These are phyloP conservation scores for Arthrobotrys musiformis DNA, from an alignment of 2,329 filamentous ascomycete genomes.

Conservation along the genomic window DNA sequence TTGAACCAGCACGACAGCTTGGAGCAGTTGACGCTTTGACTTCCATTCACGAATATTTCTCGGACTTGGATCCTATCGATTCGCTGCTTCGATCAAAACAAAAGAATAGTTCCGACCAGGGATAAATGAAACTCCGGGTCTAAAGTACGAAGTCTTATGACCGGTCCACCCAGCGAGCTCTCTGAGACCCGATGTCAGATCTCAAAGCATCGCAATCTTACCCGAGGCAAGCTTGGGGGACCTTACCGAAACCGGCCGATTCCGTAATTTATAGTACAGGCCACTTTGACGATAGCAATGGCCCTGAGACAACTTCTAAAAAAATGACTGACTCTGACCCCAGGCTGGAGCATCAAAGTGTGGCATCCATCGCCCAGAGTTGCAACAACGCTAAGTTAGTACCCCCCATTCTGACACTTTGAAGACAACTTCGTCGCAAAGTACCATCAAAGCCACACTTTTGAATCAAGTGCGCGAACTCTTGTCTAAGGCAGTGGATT, in stretches of 20 bases:
- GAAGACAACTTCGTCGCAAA: not conserved
- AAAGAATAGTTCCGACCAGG: not conserved
- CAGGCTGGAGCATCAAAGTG: not conserved
- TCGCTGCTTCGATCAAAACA: not conserved
- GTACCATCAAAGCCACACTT: not conserved
- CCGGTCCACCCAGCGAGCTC: conserved; percentile 9
- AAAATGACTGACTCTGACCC: not conserved
- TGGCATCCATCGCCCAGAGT: not conserved
- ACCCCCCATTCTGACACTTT: not conserved
- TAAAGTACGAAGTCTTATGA: not conserved
- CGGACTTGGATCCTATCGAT: not conserved
- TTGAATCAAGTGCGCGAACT: not conserved
- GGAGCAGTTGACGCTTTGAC: not conserved
- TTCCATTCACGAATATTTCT: not conserved
- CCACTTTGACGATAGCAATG: conserved; percentile 5
- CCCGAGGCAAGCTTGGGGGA: not conserved
- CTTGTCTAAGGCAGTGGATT: not conserved
- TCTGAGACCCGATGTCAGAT: not conserved
- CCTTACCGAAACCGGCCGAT: conserved; percentile 8
- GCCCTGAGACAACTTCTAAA: conserved; percentile 1
- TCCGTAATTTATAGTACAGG: not conserved
- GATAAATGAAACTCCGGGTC: not conserved
- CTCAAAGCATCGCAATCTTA: not conserved
- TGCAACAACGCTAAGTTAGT: not conserved
- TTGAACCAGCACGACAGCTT: not conserved